Base-by-base conservation (phyloP, 352 stramenopile genomes). In the Pythium oligandrum region DNA sequence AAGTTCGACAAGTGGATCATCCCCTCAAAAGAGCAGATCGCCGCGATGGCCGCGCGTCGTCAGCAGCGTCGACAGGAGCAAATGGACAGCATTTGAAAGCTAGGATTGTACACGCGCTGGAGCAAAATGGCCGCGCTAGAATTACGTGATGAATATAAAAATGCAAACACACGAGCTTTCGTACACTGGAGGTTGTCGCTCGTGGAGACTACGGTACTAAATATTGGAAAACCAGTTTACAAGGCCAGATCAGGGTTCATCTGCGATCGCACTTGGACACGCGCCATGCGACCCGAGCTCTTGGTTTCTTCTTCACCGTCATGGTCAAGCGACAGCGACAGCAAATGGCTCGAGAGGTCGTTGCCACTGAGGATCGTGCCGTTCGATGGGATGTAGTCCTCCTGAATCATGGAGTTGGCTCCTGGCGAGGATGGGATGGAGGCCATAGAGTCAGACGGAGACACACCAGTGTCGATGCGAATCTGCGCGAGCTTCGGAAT, bases 401-500 rank as follows among this genome's bases (percentile, higher is more conserved):
- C 81, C 3, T 86, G 78, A 48, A 92, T 85, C 34, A 86, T 48
- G 10, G 64, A 61, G 1, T 30, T 31, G 30, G 48, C 26, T 12
- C 58, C 73, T 58, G 17, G 66, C 40, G 33, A 34, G 3, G 52
- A 61, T 12, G 48, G 45, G 39, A 70, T 70, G 31, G 78, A 68
- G 12, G 66, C 77, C 57, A 72, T 63, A 1, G 75, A 78, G 4
- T 50, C 54, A 7, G 70, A 45, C 1, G 75, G 62, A 9, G 75
- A 80, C 31, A 48, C 51, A 32, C 65, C 65, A 26, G 17, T 26
- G 36, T 92, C 77, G 6, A 93, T 76, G 8, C 84, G 80, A 34
- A 95, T 95, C 55, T 78, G 57, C 3, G 72, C 64, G 0, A 95
- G 69, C 47, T 84, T 73, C 1, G 83, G 85, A 31, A 95, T 84